Conservation (phyloP, 805 yeast species). For the Wickerhamomyces canadensis region DNA sequence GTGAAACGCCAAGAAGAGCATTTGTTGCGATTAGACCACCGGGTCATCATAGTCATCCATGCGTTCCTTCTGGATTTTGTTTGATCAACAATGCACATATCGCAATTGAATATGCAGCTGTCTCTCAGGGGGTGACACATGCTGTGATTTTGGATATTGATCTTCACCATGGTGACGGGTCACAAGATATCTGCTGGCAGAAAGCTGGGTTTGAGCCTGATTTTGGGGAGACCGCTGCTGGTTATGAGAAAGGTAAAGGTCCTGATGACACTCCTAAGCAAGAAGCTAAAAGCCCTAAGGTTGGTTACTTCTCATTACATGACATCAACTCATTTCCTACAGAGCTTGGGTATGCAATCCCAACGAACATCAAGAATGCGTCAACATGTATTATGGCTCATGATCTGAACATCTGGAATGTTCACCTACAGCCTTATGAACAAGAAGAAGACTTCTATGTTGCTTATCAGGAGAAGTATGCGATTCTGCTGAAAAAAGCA, state of each 20-base stretch:
- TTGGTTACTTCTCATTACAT: conserved; percentile 80
- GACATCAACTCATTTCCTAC: conserved; percentile 86
- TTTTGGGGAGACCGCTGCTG: conserved; percentile 31
- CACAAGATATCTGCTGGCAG: conserved; percentile 82
- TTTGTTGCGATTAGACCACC: conserved; percentile 76
- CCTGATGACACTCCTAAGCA: conserved; percentile 38
- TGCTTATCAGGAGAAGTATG: conserved; percentile 56
- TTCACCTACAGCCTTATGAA: conserved; percentile 64
- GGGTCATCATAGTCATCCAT: conserved; percentile 83
- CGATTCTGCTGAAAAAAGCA: conserved; percentile 58
- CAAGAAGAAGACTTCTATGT: conserved; percentile 60
- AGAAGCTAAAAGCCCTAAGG: conserved; percentile 43
- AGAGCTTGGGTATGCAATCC: conserved; percentile 70
- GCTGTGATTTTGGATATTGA: conserved; percentile 81
- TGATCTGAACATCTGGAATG: conserved; percentile 77
- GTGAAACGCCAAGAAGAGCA: conserved; percentile 36
- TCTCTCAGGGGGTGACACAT: conserved; percentile 60
- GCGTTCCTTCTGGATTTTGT: conserved; percentile 83
- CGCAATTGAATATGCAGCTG: conserved; percentile 71
- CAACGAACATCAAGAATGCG: conserved; percentile 66
- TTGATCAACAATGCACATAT: conserved; percentile 76
- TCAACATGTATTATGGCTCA: conserved; percentile 75
- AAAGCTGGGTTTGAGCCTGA: conserved; percentile 58
- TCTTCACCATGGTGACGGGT: conserved; percentile 86
- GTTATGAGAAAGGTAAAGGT: conserved; percentile 22